Evolutionary conservation across 306 rosid genomes (phyloP).

Genomic region (Argentina anserina): DNA sequence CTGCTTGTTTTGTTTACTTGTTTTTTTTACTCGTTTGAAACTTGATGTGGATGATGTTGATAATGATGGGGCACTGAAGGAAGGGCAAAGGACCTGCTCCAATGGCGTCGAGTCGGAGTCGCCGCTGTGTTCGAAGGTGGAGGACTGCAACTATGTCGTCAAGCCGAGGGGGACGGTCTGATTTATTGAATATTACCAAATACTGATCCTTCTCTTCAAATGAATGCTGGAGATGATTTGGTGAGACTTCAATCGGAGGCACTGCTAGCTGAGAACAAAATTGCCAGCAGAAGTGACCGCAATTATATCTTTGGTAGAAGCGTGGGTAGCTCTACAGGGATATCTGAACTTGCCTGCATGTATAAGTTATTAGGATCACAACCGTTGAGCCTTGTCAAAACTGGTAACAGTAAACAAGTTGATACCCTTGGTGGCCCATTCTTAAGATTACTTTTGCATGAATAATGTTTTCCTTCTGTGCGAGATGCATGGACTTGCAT

Average conservation of each 20-base stretch:
- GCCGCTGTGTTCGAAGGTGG: slow-evolving; percentile 29
- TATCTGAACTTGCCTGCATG: slow-evolving; percentile 67
- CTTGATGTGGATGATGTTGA: not conserved
- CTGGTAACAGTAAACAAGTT: not conserved
- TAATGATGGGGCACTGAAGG: slow-evolving; percentile 35
- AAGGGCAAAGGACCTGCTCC: slow-evolving; percentile 51
- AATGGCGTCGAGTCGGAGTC: slow-evolving; percentile 35
- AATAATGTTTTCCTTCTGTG: slow-evolving; percentile 53
- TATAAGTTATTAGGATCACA: not conserved
- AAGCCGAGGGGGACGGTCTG: slow-evolving; percentile 21
- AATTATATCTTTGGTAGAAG: slow-evolving; percentile 55
- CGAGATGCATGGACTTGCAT: slow-evolving; percentile 73
- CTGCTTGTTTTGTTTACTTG: slow-evolving; percentile 20
- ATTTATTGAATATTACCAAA: too few relatives aligned
- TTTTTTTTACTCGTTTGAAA: too few relatives aligned
- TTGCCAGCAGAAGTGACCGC: not conserved
- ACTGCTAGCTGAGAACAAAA: not conserved
- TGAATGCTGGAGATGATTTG: too few relatives aligned
- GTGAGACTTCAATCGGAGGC: too few relatives aligned
- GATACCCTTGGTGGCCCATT: not conserved
- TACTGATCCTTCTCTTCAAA: too few relatives aligned
- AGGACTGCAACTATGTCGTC: slow-evolving; percentile 3
- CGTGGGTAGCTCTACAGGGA: slow-evolving; percentile 62
- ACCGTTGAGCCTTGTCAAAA: not conserved
- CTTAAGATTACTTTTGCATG: too few relatives aligned